phyloP scores from a whole-genome alignment of 371 early-diverging fungal genomes.

The Synchytrium microbalum region DNA sequence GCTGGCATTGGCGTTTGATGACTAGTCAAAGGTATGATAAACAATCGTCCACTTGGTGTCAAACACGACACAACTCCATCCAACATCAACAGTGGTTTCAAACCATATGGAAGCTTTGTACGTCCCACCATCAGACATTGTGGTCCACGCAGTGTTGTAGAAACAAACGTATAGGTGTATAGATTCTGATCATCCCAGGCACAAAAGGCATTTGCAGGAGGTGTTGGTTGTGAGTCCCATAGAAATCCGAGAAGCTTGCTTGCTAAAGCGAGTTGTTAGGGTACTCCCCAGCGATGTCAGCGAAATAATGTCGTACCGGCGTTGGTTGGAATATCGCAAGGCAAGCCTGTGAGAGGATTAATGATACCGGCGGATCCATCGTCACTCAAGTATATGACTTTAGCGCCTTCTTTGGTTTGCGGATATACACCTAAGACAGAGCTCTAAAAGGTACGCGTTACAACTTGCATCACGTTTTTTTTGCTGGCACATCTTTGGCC shows the following conservation, averaged over 20 bases:
- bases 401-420: slow-evolving; percentile 25
- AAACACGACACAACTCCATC: slow-evolving; percentile 33
- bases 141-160: slow-evolving; percentile 30
- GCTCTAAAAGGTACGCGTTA: slow-evolving; percentile 5
- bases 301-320: too few relatives aligned
- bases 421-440: slow-evolving; percentile 16
- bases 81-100: slow-evolving; percentile 28
- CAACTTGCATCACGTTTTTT: neutral
- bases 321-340: slow-evolving; percentile 14
- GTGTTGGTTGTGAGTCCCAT: slow-evolving; percentile 28
- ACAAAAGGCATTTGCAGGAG: slow-evolving; percentile 26
- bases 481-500: too few relatives aligned
- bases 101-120: slow-evolving; percentile 36
- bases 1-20: slow-evolving; percentile 19
- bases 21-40: slow-evolving; percentile 20
- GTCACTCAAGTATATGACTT: slow-evolving; percentile 30
- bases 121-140: slow-evolving; percentile 22
- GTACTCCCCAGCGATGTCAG: neutral
- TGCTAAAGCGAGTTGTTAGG: slow-evolving; percentile 21
- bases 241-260: slow-evolving; percentile 25
- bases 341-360: slow-evolving; percentile 23
- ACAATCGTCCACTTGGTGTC: slow-evolving; percentile 33
- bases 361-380: slow-evolving; percentile 23
- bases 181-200: slow-evolving; percentile 33
- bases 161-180: slow-evolving; percentile 30